A percentile compares a stretch with the other conserved stretches of the same genome.
Evolutionary conservation across 23 red algal species (phyloP).

Genomic region (Gracilariopsis chorda): DNA sequence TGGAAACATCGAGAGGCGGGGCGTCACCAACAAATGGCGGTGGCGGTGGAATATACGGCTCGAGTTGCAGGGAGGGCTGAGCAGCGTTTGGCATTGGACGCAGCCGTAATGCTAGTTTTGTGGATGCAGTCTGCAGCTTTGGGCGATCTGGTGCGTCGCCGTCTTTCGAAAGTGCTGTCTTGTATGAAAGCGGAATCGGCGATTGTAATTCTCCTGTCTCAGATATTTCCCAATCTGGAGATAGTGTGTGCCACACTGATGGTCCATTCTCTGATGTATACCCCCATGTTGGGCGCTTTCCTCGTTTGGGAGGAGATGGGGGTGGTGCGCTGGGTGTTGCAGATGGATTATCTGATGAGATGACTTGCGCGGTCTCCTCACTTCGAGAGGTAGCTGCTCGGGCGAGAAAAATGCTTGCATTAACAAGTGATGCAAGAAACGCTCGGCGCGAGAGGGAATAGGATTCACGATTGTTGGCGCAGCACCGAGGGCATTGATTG

Average conservation of each 20-base stretch:
- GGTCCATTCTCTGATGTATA: conserved; percentile 31
- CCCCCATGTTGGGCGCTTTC: conserved; percentile 20
- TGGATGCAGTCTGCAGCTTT: neutral
- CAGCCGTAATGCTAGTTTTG: neutral
- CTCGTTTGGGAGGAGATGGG: neutral
- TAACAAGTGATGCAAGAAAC: neutral
- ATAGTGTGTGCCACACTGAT: conserved; percentile 29
- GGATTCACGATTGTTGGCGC: neutral
- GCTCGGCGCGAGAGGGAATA: neutral
- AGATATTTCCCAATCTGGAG: conserved; percentile 11
- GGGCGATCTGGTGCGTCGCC: conserved; percentile 17
- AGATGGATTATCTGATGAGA: neutral
- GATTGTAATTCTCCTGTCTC: conserved; percentile 19
- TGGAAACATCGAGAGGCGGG: conserved; percentile 60
- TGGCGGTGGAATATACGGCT: conserved; percentile 57
- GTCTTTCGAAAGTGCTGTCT: neutral
- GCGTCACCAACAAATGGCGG: conserved; percentile 69
- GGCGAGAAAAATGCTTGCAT: neutral
- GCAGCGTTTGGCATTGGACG: conserved; percentile 31
- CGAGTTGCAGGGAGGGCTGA: conserved; percentile 14
- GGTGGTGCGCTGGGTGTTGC: neutral
- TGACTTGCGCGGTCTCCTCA: neutral
- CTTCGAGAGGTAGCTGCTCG: neutral
- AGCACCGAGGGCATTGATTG: neutral
- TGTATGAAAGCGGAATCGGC: conserved; percentile 57